Percentiles rank a stretch among this genome's conserved stretches.
Conservation (phyloP, 129 eudicot genomes). For the Daucus carota region DH1_v3.0 NC_030386.2:38331501-38332000, state of each 20-base stretch:
- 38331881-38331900: constrained; percentile 73
- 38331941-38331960: constrained; percentile 51
- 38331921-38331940: constrained; percentile 67
- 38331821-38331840: constrained; percentile 62
- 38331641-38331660: background rate
- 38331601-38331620: background rate
- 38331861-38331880: constrained; percentile 62
- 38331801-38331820: constrained; percentile 59
- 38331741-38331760: constrained; percentile 96
- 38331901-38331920: constrained; percentile 61
- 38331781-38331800: constrained; percentile 70
- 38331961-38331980: too few relatives aligned
- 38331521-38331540: background rate
- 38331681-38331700: too few relatives aligned
- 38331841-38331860: constrained; percentile 71
- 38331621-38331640: background rate
- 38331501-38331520: background rate
- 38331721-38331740: background rate
- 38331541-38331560: background rate
- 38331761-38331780: constrained; percentile 64
- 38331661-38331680: background rate
- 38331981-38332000: background rate
- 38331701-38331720: too few relatives aligned
- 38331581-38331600: background rate
- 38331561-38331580: background rate